Evolutionary conservation across 2,329 filamentous ascomycete genomes (phyloP), one percentile per base, ranked within the genome.

Genomic region (Pseudocercospora pini-densiflorae): DNA sequence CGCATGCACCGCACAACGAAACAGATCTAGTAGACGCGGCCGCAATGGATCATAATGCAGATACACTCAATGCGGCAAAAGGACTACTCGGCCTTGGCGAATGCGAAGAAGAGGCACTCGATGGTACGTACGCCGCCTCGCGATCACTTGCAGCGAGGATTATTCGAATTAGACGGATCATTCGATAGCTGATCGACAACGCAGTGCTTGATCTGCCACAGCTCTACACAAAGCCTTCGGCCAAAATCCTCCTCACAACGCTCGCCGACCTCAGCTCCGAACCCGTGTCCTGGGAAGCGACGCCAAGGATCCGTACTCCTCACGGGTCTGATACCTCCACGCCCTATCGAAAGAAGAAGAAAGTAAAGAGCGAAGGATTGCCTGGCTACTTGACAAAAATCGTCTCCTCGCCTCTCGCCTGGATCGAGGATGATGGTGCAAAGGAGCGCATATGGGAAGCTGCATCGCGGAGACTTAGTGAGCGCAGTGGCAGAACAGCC

Each of bases 401-500:
- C 70, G 86, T 94, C 73, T 86, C 86, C 73, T 92, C 85, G 73
- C 81, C 84, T 4, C 82, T 95, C 43, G 76, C 78, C 16, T 95
- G 92, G 92, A 86, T 94, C 64, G 77, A 84, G 7, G 83, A 88
- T 65, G 89, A 92, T 24, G 87, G 87, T 2, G 82, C 87, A 70
- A 87, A 85, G 74, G 92, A 94, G 76, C 75, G 79, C 5, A 79
- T 96, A 14, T 97, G 93, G 92, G 88, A 91, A 54, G 83, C 89
- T 70, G 93, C 94, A 1, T 93, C 93, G 72, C 86, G 86, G 66
- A 86, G 94, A 57, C 86, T 98, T 68, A 90, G 92, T 51, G 94
- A 97, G 79, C 86, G 94, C 16, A 97, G 93, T 68, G 95, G 95
- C 1, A 86, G 95, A 61, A 86, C 77, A 80, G 89, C 87, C 45